Percentiles rank a stretch among this genome's conserved stretches.
Evolutionary conservation across 306 rosid species (phyloP).

Genomic region (Cotoneaster glaucophyllus): DNA sequence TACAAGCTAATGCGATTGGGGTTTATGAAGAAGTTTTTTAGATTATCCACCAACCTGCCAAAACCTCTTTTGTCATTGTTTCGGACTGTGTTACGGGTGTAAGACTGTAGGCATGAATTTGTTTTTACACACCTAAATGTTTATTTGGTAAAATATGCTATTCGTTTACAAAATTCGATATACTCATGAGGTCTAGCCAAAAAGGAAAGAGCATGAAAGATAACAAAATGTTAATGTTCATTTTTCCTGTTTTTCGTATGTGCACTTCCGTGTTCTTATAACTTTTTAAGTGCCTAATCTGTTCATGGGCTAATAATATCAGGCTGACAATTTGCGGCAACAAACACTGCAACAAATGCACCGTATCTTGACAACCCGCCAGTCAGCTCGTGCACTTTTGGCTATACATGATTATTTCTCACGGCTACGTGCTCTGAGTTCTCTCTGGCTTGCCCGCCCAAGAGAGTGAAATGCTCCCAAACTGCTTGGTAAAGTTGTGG

Average conservation of each 20-base stretch:
- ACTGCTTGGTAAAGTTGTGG: slow-evolving; percentile 6
- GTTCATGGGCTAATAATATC: slow-evolving; percentile 6
- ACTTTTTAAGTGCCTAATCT: background rate
- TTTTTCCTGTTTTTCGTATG: background rate
- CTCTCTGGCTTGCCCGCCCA: slow-evolving; percentile 98
- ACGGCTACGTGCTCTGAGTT: slow-evolving; percentile 87
- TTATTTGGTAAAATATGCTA: background rate
- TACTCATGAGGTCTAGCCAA: background rate
- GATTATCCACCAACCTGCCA: background rate
- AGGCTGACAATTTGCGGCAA: slow-evolving; percentile 98
- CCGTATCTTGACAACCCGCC: slow-evolving; percentile 87
- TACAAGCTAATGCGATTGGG: background rate
- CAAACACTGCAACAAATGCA: slow-evolving; percentile 96
- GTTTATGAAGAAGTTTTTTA: background rate
- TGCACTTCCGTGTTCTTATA: background rate
- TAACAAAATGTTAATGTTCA: background rate
- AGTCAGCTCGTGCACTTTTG: slow-evolving; percentile 93
- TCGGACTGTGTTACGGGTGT: background rate
- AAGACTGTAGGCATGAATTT: background rate
- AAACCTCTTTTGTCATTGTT: background rate
- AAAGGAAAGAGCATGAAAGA: no score
- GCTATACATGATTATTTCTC: slow-evolving; percentile 87
- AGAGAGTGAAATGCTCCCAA: slow-evolving; percentile 45
- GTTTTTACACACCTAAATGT: background rate
- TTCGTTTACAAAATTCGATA: background rate